These are phyloP conservation scores for Basipetospora chlamydospora DNA, from an alignment of 2,329 filamentous ascomycete genomes.

Conservation along the genomic window DNA sequence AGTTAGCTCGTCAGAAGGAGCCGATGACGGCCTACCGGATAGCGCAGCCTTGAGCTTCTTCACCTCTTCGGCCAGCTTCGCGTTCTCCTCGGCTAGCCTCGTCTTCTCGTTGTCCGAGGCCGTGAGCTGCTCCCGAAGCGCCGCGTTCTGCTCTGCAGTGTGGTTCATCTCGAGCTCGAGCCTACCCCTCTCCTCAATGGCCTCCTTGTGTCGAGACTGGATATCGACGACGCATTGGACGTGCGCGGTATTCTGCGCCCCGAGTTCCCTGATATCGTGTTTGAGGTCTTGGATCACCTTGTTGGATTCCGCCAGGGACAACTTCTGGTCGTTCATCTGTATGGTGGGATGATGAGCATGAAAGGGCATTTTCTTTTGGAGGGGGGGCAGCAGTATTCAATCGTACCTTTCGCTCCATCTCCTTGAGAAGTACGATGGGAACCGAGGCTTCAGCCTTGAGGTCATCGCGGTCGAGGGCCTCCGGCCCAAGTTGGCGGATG, in stretches of 20 bases:
- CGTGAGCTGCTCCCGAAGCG: slow-evolving; percentile 16
- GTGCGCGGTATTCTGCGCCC: slow-evolving; percentile 30
- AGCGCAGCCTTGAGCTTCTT: slow-evolving; percentile 4
- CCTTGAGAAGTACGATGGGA: slow-evolving; percentile 4
- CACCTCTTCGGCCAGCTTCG: slow-evolving; percentile 19
- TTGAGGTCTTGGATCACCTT: slow-evolving; percentile 22
- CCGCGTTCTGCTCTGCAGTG: slow-evolving; percentile 20
- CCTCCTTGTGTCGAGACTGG: slow-evolving; percentile 31
- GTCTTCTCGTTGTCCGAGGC: slow-evolving; percentile 19
- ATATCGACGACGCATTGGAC: slow-evolving; percentile 28
- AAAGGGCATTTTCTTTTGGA: not conserved
- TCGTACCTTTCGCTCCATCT: slow-evolving; percentile 8
- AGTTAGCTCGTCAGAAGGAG: too few species aligned
- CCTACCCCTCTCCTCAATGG: slow-evolving; percentile 33
- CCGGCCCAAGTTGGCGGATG: slow-evolving; percentile 1
- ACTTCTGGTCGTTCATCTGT: slow-evolving; percentile 2
- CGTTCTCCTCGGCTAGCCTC: too few species aligned
- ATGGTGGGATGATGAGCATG: not conserved
- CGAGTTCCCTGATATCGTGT: slow-evolving; percentile 26
- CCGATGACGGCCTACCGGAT: too few species aligned
- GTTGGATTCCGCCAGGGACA: slow-evolving; percentile 9
- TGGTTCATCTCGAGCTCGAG: slow-evolving; percentile 29
- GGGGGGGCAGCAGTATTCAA: not conserved
- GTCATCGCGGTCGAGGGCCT: slow-evolving; percentile 1
- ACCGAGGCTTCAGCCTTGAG: slow-evolving; percentile 9